A percentile compares a stretch with the other conserved stretches of the same genome.
These are phyloP conservation scores for Trichoderma sp. DNA, from an alignment of 2,329 filamentous ascomycete species.

Conservation along the genomic window DNA sequence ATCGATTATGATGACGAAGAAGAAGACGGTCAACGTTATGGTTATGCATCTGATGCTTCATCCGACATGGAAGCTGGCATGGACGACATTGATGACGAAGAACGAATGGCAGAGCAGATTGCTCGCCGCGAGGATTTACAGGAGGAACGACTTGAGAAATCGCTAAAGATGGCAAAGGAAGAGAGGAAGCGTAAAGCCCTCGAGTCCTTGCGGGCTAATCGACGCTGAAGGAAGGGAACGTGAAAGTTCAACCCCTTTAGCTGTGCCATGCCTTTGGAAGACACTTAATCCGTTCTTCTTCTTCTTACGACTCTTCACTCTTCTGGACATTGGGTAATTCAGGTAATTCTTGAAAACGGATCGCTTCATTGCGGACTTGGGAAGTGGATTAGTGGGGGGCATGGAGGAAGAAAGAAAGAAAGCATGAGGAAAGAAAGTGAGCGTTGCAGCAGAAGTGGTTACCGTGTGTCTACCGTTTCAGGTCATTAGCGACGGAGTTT, in stretches of 20 bases:
- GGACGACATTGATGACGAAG: conserved; percentile 71
- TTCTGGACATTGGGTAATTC: background rate
- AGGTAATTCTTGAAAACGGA: background rate
- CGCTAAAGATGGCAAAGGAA: conserved; percentile 61
- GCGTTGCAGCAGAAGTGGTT: conserved; percentile 1
- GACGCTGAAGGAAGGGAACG: conserved; percentile 24
- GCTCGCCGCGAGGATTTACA: conserved; percentile 67
- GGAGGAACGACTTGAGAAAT: conserved; percentile 60
- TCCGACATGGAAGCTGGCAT: conserved; percentile 78
- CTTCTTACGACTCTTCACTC: background rate
- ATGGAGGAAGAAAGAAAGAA: background rate
- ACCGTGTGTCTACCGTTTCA: background rate
- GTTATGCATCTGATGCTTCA: conserved; percentile 62
- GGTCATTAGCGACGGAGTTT: conserved; percentile 42
- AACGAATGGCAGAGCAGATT: conserved; percentile 57
- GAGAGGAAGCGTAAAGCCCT: conserved; percentile 47
- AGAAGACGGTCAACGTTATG: conserved; percentile 45
- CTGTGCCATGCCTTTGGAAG: too few species aligned
- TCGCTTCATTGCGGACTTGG: background rate
- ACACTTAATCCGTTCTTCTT: background rate
- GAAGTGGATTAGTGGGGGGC: background rate
- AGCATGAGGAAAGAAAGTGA: background rate
- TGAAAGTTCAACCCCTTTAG: background rate
- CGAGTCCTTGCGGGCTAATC: conserved; percentile 34
- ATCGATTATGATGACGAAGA: conserved; percentile 61